Conservation (phyloP, 306 rosid genomes). For the Casuarina glauca region DNA sequence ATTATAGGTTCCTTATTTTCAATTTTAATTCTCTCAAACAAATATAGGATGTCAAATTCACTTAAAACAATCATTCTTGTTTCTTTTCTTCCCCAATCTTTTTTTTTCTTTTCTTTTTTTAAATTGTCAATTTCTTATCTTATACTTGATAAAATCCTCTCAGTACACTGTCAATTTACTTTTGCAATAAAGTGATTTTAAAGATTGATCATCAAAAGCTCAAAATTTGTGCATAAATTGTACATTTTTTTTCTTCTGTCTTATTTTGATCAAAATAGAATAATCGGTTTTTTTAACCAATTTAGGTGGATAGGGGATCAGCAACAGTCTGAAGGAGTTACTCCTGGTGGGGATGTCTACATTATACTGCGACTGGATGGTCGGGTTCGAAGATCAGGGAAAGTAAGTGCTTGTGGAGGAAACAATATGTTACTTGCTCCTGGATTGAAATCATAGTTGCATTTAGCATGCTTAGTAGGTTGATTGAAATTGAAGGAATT, state of each 20-base stretch:
- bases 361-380: constrained; percentile 90
- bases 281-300: constrained; percentile 23
- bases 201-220: constrained; percentile 1
- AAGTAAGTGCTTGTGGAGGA: constrained; percentile 49
- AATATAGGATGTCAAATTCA: too few relatives aligned
- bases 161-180: background rate
- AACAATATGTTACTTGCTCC: constrained; percentile 5
- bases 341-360: constrained; percentile 87
- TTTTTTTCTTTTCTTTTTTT: too few relatives aligned
- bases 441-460: constrained; percentile 15
- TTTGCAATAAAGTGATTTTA: background rate
- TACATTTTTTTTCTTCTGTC: background rate
- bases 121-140: too few relatives aligned
- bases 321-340: constrained; percentile 87
- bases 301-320: constrained; percentile 93
- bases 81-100: too few relatives aligned
- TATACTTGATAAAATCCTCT: too few relatives aligned
- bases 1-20: too few relatives aligned
- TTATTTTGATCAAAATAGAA: background rate
- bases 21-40: too few relatives aligned
- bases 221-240: background rate
- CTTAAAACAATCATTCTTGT: too few relatives aligned
- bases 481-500: too few relatives aligned
- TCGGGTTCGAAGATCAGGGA: constrained; percentile 95
- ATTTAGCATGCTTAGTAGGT: constrained; percentile 4